A percentile compares a stretch with the other conserved stretches of the same genome.
These are phyloP conservation scores for Arabidopsis thaliana DNA, from an alignment of 345 rosid species.

Conservation along the genomic window TAIR10.1 NC_003076.8:3002001-3002500, in stretches of 20 bases:
- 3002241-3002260: background rate
- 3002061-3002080: background rate
- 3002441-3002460: slow-evolving; percentile 5
- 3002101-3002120: slow-evolving; percentile 92
- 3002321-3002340: slow-evolving; percentile 81
- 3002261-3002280: slow-evolving; percentile 73
- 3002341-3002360: slow-evolving; percentile 94
- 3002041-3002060: background rate
- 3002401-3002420: slow-evolving; percentile 23
- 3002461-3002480: background rate
- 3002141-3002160: slow-evolving; percentile 92
- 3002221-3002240: slow-evolving; percentile 18
- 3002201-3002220: background rate
- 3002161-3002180: slow-evolving; percentile 93
- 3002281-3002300: slow-evolving; percentile 95
- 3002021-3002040: background rate
- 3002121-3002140: slow-evolving; percentile 88
- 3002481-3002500: background rate
- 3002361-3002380: slow-evolving; percentile 87
- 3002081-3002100: background rate
- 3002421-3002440: slow-evolving; percentile 1
- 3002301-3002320: slow-evolving; percentile 78
- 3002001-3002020: background rate
- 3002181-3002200: slow-evolving; percentile 23
- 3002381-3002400: slow-evolving; percentile 64